Conservation (phyloP, 441 rosid species). For the Metrosideros polymorpha region DNA sequence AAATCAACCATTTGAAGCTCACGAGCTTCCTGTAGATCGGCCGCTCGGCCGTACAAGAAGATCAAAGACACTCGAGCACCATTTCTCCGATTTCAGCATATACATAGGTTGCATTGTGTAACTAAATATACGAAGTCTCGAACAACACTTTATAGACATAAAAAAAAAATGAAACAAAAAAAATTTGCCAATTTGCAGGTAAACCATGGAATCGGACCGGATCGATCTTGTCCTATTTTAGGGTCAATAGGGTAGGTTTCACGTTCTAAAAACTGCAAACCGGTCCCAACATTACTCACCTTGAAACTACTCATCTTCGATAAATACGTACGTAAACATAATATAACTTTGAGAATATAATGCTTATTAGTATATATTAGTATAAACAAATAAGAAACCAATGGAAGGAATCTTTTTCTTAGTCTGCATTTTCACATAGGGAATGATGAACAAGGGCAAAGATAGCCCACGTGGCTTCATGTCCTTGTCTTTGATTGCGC, state of each 20-base stretch:
- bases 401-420: not conserved
- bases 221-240: fast-evolving
- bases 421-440: not conserved
- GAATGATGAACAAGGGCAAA: not conserved
- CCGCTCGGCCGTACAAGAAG: not conserved
- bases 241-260: fast-evolving
- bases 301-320: not conserved
- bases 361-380: not conserved
- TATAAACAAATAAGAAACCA: not conserved
- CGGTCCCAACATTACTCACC: not conserved
- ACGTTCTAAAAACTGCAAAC: not conserved
- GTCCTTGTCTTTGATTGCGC: not conserved
- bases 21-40: not conserved
- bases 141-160: not conserved
- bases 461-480: not conserved
- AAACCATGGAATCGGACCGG: not conserved
- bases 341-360: not conserved
- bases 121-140: not conserved
- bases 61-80: not conserved
- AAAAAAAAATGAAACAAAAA: not conserved
- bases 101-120: not conserved
- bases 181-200: not conserved
- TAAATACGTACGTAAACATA: not conserved
- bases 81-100: not conserved
- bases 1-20: not conserved